phyloP scores from a whole-genome alignment of 2,329 filamentous ascomycete genomes.

The Aspergillus nomiae region DNA sequence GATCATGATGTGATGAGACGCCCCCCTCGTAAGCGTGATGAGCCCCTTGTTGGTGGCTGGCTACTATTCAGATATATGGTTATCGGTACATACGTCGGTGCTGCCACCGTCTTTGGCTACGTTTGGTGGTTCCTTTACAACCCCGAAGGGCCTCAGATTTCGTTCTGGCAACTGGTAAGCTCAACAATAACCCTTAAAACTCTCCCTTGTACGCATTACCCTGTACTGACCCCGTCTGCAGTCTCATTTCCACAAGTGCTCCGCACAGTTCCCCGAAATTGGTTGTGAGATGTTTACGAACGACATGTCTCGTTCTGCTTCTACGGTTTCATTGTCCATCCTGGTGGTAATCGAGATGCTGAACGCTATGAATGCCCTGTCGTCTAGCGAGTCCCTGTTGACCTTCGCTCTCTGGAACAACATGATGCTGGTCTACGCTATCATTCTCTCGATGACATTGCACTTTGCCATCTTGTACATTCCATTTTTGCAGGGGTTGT shows the following conservation, averaged over 20 bases:
- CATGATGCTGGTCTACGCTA: conserved; percentile 97
- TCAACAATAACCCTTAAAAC: neutral
- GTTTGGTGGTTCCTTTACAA: conserved; percentile 99
- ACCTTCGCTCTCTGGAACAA: conserved; percentile 97
- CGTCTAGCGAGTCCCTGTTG: conserved; percentile 88
- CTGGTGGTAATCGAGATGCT: conserved; percentile 99
- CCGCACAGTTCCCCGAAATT: conserved; percentile 79
- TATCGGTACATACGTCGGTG: conserved; percentile 91
- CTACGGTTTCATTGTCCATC: conserved; percentile 86
- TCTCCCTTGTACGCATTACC: conserved; percentile 11
- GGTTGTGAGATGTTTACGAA: conserved; percentile 91
- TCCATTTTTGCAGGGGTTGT: conserved; percentile 82
- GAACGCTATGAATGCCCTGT: conserved; percentile 97
- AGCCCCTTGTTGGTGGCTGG: conserved; percentile 91
- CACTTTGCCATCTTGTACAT: conserved; percentile 94
- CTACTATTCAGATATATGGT: conserved; percentile 97
- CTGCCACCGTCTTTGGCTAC: conserved; percentile 93
- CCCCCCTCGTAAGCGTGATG: conserved; percentile 86
- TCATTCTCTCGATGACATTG: conserved; percentile 86
- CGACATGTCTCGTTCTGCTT: conserved; percentile 82
- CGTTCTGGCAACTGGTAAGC: conserved; percentile 76
- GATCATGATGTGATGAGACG: conserved; percentile 98
- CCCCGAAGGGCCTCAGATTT: conserved; percentile 83
- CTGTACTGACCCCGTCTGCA: conserved; percentile 27
- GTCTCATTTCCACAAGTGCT: conserved; percentile 92